Evolutionary conservation across 768 basidiomycete species (phyloP), one percentile per base, ranked within the genome.

Genomic region (Rickenella mellea): DNA sequence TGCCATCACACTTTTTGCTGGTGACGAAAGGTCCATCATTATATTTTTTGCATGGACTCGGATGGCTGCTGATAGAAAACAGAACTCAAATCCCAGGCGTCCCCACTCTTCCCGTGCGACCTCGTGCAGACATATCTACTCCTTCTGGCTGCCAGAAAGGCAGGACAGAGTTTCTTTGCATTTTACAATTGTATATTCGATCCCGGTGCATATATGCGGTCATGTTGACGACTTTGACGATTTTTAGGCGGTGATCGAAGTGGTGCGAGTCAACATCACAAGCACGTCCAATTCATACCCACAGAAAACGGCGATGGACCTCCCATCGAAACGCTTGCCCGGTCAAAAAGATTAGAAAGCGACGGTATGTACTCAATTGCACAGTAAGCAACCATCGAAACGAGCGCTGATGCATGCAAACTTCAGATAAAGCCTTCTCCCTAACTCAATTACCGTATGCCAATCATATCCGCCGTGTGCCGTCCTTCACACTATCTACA

Each of bases 231-330:
- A 39, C 37, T 25, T 32, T 11, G 11, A 41, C 24, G 33, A 17
- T 19, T 29, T 27, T 6, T 35, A 88, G 86, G 85, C 50, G 87
- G 87, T 5, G 68, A 76, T 22, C 66, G 69, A 41, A 88, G 85
- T 44, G 91, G 91, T 21, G 90, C 92, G 9, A 91, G 88, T 56
- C 92, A 96, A 62, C 68, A 73, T 2, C 90, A 93, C 63, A 90
- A 93, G 54, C 92, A 96, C 56, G 50, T 93, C n/a, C 91, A 94
- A 58, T 81, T 93, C 48, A 60, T 93, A 26, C 81, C 87, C 26
- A 55, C 76, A 14, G 71, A 72, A 8, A 65, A 63, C 29, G 59
- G 68, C 25, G 71, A 73, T 27, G 83, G 78, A 1, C 83, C 86
- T 11, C 92, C 92, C 0, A 69, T 92, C 20, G 91, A 93, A 59